Percentiles rank a stretch among this genome's conserved stretches.
Evolutionary conservation across 2,329 filamentous ascomycete genomes (phyloP).

Genomic region (Claviceps pazoutovae): DNA sequence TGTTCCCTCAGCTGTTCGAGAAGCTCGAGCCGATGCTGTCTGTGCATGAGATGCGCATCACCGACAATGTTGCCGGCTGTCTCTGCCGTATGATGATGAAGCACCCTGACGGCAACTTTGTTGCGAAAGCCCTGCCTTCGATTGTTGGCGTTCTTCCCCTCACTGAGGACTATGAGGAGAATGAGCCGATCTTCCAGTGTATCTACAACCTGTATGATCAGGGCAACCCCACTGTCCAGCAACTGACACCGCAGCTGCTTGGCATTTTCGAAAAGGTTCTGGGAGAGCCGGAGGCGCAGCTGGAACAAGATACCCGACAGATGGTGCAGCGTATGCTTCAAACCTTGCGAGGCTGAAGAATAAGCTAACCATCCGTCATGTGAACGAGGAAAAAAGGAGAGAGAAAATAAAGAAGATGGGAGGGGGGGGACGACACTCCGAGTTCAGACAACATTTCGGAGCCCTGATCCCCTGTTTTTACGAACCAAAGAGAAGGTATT

Average conservation of each 20-base stretch:
- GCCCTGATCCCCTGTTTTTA: neutral
- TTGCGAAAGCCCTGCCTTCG: slow-evolving; percentile 67
- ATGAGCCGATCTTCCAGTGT: slow-evolving; percentile 84
- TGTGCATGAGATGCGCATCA: slow-evolving; percentile 62
- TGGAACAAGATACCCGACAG: slow-evolving; percentile 55
- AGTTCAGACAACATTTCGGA: neutral
- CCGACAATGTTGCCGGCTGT: slow-evolving; percentile 89
- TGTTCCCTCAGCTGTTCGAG: slow-evolving; percentile 64
- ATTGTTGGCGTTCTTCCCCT: slow-evolving; percentile 70
- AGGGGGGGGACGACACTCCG: neutral
- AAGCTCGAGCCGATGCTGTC: slow-evolving; percentile 79
- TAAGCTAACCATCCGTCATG: neutral
- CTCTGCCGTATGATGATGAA: slow-evolving; percentile 83
- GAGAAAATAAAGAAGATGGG: neutral
- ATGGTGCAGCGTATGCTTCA: slow-evolving; percentile 52
- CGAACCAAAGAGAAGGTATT: neutral
- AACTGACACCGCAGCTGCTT: slow-evolving; percentile 55
- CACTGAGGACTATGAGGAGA: slow-evolving; percentile 91
- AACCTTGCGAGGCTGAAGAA: slow-evolving; percentile 16
- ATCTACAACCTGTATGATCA: slow-evolving; percentile 71
- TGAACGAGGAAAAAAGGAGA: neutral
- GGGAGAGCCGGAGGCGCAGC: slow-evolving; percentile 57
- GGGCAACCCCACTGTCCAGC: slow-evolving; percentile 54
- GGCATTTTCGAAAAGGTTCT: slow-evolving; percentile 62
- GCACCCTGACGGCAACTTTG: slow-evolving; percentile 69